Percentiles rank a stretch among this genome's conserved stretches.
These are phyloP conservation scores for Prunus yedoensis DNA, from an alignment of 331 rosid genomes.

Conservation along the genomic window DNA sequence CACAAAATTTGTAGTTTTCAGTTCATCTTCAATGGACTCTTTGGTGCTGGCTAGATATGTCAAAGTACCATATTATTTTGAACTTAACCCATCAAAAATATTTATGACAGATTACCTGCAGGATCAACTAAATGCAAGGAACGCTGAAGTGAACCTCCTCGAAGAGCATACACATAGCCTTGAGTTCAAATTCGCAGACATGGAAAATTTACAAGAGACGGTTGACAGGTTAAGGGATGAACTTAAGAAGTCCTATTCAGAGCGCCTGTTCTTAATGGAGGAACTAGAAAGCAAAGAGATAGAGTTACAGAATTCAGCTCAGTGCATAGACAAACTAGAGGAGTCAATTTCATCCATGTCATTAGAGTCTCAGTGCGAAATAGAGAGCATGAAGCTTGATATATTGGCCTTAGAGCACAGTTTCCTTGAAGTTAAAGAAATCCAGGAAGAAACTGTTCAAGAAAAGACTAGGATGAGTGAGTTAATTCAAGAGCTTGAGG, in stretches of 20 bases:
- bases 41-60: not conserved
- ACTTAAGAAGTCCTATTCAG: conserved; percentile 47
- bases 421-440: conserved; percentile 57
- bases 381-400: conserved; percentile 86
- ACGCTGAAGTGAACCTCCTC: conserved; percentile 52
- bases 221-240: conserved; percentile 59
- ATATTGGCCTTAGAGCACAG: conserved; percentile 70
- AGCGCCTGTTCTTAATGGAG: conserved; percentile 52
- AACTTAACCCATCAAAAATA: conserved; percentile 26
- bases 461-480: conserved; percentile 50
- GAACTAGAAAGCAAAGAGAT: conserved; percentile 59
- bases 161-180: conserved; percentile 49
- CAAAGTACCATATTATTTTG: conserved; percentile 8
- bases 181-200: conserved; percentile 54
- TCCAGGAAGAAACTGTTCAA: conserved; percentile 59
- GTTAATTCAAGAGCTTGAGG: conserved; percentile 54
- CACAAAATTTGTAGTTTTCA: not conserved
- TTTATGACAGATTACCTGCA: conserved; percentile 74
- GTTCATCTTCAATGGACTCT: not conserved
- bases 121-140: conserved; percentile 70
- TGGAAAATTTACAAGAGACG: conserved; percentile 47
- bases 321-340: conserved; percentile 60
- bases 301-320: conserved; percentile 54
- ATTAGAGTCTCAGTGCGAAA: conserved; percentile 86
- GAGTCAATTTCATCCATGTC: conserved; percentile 64